Conservation (phyloP, 2,329 filamentous ascomycete species). For the Ophiostoma ips region DNA sequence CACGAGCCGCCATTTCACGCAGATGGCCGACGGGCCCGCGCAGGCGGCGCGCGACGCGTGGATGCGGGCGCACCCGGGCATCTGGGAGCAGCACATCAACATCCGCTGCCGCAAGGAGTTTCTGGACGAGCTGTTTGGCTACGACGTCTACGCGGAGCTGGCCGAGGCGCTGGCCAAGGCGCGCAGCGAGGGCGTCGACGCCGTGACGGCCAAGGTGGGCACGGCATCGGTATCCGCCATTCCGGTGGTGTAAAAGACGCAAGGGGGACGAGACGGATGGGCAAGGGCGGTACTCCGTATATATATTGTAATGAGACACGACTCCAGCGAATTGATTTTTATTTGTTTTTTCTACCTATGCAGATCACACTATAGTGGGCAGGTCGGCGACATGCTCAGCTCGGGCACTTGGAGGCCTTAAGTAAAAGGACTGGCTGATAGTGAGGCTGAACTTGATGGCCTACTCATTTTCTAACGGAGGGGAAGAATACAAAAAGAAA, state of each 20-base stretch:
- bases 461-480: too few species aligned
- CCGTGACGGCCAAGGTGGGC: background rate
- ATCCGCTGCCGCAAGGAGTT: constrained; percentile 11
- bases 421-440: too few species aligned
- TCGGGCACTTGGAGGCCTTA: too few species aligned
- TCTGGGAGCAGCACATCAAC: constrained; percentile 7
- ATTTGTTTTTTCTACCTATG: too few species aligned
- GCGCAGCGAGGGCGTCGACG: background rate
- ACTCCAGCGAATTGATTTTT: too few species aligned
- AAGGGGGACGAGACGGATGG: background rate
- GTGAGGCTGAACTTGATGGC: too few species aligned
- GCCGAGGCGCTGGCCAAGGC: constrained; percentile 1
- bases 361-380: too few species aligned
- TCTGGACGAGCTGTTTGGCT: constrained; percentile 10
- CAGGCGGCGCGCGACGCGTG: constrained; percentile 10
- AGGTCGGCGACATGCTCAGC: too few species aligned
- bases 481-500: too few species aligned
- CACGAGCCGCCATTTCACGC: constrained; percentile 6
- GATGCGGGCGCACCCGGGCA: constrained; percentile 10
- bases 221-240: constrained; percentile 3
- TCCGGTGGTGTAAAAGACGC: background rate
- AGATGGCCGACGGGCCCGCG: constrained; percentile 8
- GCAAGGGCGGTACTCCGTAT: too few species aligned
- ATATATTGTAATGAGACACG: background rate
- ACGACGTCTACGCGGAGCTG: constrained; percentile 5